Evolutionary conservation across 1,284 basidiomycete species (phyloP).

Genomic region (Leucoagaricus sp.): DNA sequence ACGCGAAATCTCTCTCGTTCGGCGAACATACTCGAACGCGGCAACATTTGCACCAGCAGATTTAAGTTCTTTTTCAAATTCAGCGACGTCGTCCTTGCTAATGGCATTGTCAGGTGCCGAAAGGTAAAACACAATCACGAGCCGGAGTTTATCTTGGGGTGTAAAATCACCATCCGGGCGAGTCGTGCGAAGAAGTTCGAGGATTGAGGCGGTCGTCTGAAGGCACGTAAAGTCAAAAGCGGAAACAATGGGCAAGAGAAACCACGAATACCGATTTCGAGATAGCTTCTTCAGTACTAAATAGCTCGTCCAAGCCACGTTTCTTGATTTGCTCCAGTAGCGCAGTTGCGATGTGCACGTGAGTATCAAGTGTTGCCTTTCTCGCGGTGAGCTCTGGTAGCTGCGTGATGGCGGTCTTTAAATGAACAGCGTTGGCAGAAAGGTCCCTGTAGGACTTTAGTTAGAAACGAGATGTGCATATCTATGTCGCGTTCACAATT

Average conservation of each 20-base stretch:
- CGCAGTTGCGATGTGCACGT: constrained; percentile 99
- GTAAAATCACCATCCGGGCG: constrained; percentile 69
- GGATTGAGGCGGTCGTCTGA: constrained; percentile 77
- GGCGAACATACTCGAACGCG: constrained; percentile 92
- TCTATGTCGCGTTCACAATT: constrained; percentile 64
- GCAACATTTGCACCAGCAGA: constrained; percentile 78
- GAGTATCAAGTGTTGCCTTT: constrained; percentile 95
- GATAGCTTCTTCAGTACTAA: constrained; percentile 94
- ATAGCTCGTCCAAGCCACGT: constrained; percentile 93
- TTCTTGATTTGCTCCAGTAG: constrained; percentile 96
- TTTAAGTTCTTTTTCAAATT: constrained; percentile 87
- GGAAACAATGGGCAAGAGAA: not conserved
- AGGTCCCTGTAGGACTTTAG: constrained; percentile 64
- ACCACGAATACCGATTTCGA: constrained; percentile 68
- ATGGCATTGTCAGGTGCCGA: constrained; percentile 81
- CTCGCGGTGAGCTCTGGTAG: constrained; percentile 97
- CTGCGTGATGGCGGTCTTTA: constrained; percentile 98
- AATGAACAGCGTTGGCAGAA: constrained; percentile 91
- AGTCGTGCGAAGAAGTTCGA: constrained; percentile 78
- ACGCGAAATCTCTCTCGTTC: constrained; percentile 86
- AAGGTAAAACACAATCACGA: constrained; percentile 93
- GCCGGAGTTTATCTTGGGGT: constrained; percentile 86
- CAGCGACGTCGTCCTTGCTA: constrained; percentile 83
- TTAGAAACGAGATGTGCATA: not conserved
- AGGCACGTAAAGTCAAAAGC: constrained; percentile 1